Conservation (phyloP, 83 land plant species). For the Picea mariana region DNA sequence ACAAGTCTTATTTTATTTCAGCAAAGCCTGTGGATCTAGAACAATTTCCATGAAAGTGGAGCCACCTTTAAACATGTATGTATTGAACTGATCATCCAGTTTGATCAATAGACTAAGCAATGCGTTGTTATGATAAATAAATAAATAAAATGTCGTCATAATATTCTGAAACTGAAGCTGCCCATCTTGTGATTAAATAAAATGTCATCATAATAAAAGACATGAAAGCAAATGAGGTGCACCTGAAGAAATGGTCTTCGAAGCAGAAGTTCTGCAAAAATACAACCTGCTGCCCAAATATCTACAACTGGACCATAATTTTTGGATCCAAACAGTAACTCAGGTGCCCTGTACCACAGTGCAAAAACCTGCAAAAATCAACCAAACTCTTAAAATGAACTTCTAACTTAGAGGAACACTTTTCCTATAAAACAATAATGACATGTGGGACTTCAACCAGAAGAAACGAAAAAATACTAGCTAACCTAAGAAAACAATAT, state of each 20-base stretch:
- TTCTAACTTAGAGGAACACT: too few species aligned
- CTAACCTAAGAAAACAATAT: too few species aligned
- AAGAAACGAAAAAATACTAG: too few species aligned
- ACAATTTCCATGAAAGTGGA: neutral
- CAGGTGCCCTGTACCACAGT: conserved; percentile 98
- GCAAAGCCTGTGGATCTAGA: too few species aligned
- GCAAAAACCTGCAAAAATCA: conserved; percentile 86
- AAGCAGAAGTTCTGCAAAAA: conserved; percentile 95
- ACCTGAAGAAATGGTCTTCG: conserved; percentile 96
- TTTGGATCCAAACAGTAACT: conserved; percentile 87
- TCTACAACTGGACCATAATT: conserved; percentile 97
- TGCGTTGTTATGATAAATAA: neutral
- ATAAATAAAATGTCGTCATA: neutral
- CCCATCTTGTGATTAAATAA: neutral
- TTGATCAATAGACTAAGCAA: neutral
- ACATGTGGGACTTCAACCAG: too few species aligned
- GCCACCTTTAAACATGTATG: neutral
- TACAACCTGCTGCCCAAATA: conserved; percentile 98
- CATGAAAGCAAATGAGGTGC: neutral
- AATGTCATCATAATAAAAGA: neutral
- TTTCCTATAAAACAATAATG: too few species aligned
- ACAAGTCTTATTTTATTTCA: too few species aligned
- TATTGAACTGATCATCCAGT: neutral
- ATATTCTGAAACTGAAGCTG: neutral
- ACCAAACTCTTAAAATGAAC: neutral